Evolutionary conservation across 176 grass and related monocot species (phyloP).

Genomic region (Secale cereale): DNA sequence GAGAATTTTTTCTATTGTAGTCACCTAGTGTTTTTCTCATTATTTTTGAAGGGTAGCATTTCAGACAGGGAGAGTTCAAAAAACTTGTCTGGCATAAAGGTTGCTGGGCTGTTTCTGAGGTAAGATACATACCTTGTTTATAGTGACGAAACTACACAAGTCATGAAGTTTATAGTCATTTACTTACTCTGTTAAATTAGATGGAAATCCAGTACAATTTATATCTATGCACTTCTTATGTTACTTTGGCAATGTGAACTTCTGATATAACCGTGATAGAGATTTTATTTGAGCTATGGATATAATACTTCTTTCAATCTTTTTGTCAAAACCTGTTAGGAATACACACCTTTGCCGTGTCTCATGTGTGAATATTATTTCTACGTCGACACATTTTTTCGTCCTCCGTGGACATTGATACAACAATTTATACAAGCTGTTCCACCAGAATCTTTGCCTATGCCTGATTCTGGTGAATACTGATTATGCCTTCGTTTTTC

Average conservation of each 20-base stretch:
- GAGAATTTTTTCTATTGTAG: background rate
- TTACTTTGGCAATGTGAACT: slow-evolving; percentile 7
- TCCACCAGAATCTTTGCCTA: slow-evolving; percentile 50
- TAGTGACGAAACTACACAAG: background rate
- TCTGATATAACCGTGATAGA: background rate
- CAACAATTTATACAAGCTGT: slow-evolving; percentile 80
- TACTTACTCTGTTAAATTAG: background rate
- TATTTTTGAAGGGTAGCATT: slow-evolving; percentile 70
- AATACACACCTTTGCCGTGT: background rate
- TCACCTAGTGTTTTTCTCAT: slow-evolving; percentile 13
- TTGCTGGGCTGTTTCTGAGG: slow-evolving; percentile 91
- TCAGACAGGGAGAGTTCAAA: slow-evolving; percentile 73
- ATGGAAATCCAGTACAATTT: slow-evolving; percentile 6
- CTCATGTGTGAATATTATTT: slow-evolving; percentile 20
- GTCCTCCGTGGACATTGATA: slow-evolving; percentile 88
- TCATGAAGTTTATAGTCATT: background rate
- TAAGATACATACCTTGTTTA: slow-evolving; percentile 38
- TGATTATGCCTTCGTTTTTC: slow-evolving; percentile 20
- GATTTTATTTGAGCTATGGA: background rate
- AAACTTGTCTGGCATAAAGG: slow-evolving; percentile 80
- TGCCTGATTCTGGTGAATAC: slow-evolving; percentile 71
- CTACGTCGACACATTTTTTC: slow-evolving; percentile 89
- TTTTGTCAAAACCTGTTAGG: no score
- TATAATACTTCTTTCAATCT: background rate
- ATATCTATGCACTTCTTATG: slow-evolving; percentile 15